A percentile compares a stretch with the other conserved stretches of the same genome.
These are phyloP conservation scores for Aechmea fasciata DNA, from an alignment of 176 grass and related monocot species.

Conservation along the genomic window DNA sequence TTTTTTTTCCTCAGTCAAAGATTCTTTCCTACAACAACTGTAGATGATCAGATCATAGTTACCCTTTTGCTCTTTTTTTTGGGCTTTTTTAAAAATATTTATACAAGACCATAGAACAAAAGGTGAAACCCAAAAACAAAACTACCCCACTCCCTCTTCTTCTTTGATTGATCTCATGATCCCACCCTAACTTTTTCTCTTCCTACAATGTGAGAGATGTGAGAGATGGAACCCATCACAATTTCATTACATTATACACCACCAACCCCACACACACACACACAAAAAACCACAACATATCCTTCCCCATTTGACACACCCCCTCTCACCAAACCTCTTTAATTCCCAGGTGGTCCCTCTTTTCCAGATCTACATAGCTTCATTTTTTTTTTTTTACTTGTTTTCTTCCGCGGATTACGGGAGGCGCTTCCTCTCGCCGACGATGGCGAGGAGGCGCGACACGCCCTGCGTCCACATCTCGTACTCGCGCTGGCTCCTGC, in stretches of 20 bases:
- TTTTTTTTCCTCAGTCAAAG: slow-evolving; percentile 28
- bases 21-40: slow-evolving; percentile 20
- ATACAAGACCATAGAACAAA: slow-evolving; percentile 2
- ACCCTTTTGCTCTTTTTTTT: background rate
- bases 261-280: background rate
- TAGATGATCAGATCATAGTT: background rate
- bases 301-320: background rate
- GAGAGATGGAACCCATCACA: slow-evolving; percentile 12
- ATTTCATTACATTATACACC: background rate
- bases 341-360: no score
- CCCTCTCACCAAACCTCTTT: slow-evolving; percentile 20
- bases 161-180: slow-evolving; percentile 9
- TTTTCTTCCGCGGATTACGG: slow-evolving; percentile 9
- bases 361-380: background rate
- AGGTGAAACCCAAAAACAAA: slow-evolving; percentile 10
- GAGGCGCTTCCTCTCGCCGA: slow-evolving; percentile 38
- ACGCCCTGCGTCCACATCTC: slow-evolving; percentile 92
- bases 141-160: background rate
- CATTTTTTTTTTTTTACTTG: no score
- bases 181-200: background rate
- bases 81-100: background rate
- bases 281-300: background rate
- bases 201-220: slow-evolving; percentile 19
- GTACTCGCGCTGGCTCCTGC: slow-evolving; percentile 37
- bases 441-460: slow-evolving; percentile 53